phyloP scores from a whole-genome alignment of 176 grass and related monocot genomes.

The Saccharum officinarum region DNA sequence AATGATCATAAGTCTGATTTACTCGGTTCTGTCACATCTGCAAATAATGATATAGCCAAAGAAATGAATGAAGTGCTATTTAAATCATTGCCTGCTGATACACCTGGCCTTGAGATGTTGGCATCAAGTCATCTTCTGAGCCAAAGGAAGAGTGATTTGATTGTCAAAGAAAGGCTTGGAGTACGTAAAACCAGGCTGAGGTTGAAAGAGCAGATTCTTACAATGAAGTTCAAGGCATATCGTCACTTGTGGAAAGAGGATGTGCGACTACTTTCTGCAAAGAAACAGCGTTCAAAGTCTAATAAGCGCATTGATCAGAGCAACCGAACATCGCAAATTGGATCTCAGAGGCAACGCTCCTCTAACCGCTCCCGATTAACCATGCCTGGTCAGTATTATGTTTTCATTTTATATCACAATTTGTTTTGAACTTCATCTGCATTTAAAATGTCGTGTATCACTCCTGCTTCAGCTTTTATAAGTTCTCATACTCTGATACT shows the following conservation, averaged over 20 bases:
- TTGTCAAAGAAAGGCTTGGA: conserved; percentile 60
- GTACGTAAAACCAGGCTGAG: conserved; percentile 42
- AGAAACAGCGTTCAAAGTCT: conserved; percentile 75
- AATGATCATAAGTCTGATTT: conserved; percentile 41
- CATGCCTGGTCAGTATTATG: conserved; percentile 59
- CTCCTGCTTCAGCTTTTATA: neutral
- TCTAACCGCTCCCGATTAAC: conserved; percentile 56
- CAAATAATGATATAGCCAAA: conserved; percentile 46
- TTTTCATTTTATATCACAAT: neutral
- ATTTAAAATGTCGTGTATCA: neutral
- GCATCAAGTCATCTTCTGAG: conserved; percentile 36
- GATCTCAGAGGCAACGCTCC: conserved; percentile 65
- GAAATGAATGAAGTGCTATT: conserved; percentile 38
- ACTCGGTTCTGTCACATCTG: conserved; percentile 41
- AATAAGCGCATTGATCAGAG: conserved; percentile 63
- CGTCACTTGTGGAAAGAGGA: conserved; percentile 89
- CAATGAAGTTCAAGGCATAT: conserved; percentile 80
- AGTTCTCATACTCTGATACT: neutral
- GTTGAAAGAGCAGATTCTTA: conserved; percentile 79
- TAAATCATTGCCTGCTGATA: conserved; percentile 39
- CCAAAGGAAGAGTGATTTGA: conserved; percentile 42
- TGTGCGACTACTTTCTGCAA: conserved; percentile 59
- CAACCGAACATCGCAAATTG: conserved; percentile 45
- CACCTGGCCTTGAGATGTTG: conserved; percentile 41
- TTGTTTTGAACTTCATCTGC: neutral